These are phyloP conservation scores for Cytospora paraplurivora DNA, from an alignment of 2,329 filamentous ascomycete genomes.

Conservation along the genomic window DNA sequence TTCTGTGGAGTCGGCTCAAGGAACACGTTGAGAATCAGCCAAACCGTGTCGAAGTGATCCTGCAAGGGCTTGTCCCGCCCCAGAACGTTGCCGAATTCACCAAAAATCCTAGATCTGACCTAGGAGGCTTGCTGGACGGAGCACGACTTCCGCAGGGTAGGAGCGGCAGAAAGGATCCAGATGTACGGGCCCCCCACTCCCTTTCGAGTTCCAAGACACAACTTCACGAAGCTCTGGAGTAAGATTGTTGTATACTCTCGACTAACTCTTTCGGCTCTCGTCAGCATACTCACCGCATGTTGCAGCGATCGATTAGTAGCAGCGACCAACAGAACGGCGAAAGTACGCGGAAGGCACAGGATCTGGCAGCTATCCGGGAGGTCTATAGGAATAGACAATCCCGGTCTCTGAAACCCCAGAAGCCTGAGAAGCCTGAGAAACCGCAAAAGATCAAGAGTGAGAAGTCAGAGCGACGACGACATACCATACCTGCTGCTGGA, in stretches of 20 bases:
- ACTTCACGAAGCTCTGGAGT: not conserved
- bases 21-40: not conserved
- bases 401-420: not conserved
- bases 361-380: constrained; percentile 8
- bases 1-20: constrained; percentile 3
- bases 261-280: constrained; percentile 7
- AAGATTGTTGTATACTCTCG: not conserved
- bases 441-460: constrained; percentile 6
- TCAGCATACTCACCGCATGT: constrained; percentile 15
- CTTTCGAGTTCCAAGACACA: not conserved
- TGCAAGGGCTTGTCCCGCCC: not conserved
- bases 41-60: constrained; percentile 10
- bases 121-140: constrained; percentile 8
- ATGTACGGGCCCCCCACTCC: constrained; percentile 10
- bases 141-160: not conserved
- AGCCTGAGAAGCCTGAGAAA: not conserved
- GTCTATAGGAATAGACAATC: constrained; percentile 8
- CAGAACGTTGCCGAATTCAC: not conserved
- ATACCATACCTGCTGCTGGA: constrained; percentile 1
- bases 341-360: constrained; percentile 5
- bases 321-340: not conserved
- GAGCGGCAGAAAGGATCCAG: constrained; percentile 10
- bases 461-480: constrained; percentile 6
- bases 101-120: not conserved
- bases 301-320: constrained; percentile 8